Conservation (phyloP, 768 basidiomycete species). For the Tulasnella sp. region DNA sequence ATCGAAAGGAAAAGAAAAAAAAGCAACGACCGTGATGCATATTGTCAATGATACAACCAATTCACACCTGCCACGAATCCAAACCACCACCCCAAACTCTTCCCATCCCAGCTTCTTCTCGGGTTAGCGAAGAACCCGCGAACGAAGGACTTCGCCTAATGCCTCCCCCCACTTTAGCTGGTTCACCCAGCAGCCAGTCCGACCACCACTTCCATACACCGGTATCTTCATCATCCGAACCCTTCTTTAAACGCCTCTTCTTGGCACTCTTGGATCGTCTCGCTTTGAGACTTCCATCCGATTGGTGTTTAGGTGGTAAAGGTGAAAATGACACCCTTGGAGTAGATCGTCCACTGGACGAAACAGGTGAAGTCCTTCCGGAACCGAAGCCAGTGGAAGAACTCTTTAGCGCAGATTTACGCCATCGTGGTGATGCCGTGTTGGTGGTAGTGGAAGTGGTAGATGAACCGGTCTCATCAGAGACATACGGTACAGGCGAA, state of each 20-base stretch:
- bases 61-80: conserved; percentile 12
- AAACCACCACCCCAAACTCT: conserved; percentile 2
- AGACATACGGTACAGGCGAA: neutral
- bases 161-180: neutral
- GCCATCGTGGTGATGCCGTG: neutral
- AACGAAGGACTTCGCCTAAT: neutral
- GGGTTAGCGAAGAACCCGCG: neutral
- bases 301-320: conserved; percentile 10
- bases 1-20: no score
- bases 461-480: neutral
- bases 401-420: conserved; percentile 5
- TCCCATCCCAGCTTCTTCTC: conserved; percentile 4
- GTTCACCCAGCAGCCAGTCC: conserved; percentile 7
- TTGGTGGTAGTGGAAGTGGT: neutral
- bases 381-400: no score
- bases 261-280: conserved; percentile 4
- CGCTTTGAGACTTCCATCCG: conserved; percentile 7
- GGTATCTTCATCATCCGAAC: conserved; percentile 5
- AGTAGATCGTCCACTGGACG: conserved; percentile 7
- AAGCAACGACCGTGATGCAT: no score
- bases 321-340: conserved; percentile 6
- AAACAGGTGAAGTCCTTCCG: neutral
- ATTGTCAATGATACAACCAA: neutral
- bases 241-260: neutral
- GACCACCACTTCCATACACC: no score